A percentile compares a stretch with the other conserved stretches of the same genome.
Evolutionary conservation across 306 rosid species (phyloP).

Genomic region (Glycyrrhiza uralensis): DNA sequence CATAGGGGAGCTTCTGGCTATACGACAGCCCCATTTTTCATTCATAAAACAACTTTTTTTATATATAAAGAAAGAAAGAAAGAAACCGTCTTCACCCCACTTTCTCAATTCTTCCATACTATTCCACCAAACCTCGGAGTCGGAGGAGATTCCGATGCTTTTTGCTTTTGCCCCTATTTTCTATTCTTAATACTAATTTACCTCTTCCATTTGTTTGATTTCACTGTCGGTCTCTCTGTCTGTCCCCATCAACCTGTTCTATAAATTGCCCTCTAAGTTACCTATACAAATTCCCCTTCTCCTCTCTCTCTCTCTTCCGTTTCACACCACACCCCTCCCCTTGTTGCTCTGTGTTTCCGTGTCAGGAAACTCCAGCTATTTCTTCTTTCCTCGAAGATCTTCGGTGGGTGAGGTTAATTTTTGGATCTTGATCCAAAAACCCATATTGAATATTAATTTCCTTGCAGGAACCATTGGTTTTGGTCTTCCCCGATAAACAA

Average conservation of each 20-base stretch:
- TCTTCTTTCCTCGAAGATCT: conserved; percentile 16
- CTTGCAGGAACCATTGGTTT: neutral
- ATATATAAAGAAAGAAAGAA: too few relatives aligned
- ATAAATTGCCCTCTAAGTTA: conserved; percentile 39
- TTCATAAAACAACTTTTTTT: too few relatives aligned
- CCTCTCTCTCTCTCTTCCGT: neutral
- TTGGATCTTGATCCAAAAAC: neutral
- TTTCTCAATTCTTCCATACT: conserved; percentile 10
- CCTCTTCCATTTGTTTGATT: neutral
- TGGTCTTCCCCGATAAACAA: neutral
- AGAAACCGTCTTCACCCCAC: conserved; percentile 29
- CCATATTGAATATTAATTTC: neutral
- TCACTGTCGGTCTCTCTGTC: neutral
- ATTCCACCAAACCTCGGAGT: conserved; percentile 35
- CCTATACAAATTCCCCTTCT: conserved; percentile 32
- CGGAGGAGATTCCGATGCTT: conserved; percentile 50
- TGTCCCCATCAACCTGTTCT: conserved; percentile 26
- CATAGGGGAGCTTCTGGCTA: neutral
- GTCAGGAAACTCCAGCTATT: neutral
- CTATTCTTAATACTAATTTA: neutral
- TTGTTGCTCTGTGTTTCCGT: too few relatives aligned
- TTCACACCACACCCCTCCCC: too few relatives aligned
- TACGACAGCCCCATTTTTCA: too few relatives aligned
- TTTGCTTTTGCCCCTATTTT: neutral
- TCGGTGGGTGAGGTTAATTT: neutral